Evolutionary conservation across 2,329 filamentous ascomycete genomes (phyloP), one percentile per base, ranked within the genome.

Genomic region (Pseudopithomyces chartarum): DNA sequence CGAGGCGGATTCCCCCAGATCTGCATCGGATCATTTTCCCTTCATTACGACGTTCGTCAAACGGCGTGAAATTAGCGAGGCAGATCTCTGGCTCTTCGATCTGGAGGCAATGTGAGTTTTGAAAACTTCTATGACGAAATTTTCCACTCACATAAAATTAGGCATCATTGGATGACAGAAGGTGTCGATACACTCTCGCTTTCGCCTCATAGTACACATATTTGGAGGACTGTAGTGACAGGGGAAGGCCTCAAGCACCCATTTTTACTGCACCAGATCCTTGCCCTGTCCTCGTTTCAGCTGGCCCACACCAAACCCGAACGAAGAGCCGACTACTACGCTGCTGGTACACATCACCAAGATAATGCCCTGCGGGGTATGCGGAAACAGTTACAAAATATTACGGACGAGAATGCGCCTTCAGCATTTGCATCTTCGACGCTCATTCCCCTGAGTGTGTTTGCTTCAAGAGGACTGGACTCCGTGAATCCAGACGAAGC

Each of bases 241-340:
- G 66, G 70, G 42, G 61, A 76, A 44, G 77, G 76, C 26, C 62
- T 72, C 7, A 52, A 58, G 2, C 66, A 76, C 39, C 59, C 61
- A 0, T 80, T 76, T 39, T 61, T 80, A 0, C 70, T 81, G 60
- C 74, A 80, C 54, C 74, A 78, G 11, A 67, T 80, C 2, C 60
- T 80, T 11, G 76, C 78, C 6, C 72, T 76, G 32, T 67, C 79
- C 0, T 75, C 78, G 13, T 65, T 76, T 15, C 74, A 79, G 53
- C 68, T 75, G 43, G 75, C 71, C 3, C 64, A 71, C 43, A 54
- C 70, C n/a, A 53, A 71, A 7, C 66, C 61, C 2, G 67, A 68
- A 1, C 57, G 67, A 47, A 58, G 64, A 29, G 45, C 51, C 33
- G 56, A 66, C 23, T 76, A 73, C 57, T 73, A 72, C 22, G 63